Conservation (phyloP, 441 rosid genomes). For the Eutrema salsugineum region DNA sequence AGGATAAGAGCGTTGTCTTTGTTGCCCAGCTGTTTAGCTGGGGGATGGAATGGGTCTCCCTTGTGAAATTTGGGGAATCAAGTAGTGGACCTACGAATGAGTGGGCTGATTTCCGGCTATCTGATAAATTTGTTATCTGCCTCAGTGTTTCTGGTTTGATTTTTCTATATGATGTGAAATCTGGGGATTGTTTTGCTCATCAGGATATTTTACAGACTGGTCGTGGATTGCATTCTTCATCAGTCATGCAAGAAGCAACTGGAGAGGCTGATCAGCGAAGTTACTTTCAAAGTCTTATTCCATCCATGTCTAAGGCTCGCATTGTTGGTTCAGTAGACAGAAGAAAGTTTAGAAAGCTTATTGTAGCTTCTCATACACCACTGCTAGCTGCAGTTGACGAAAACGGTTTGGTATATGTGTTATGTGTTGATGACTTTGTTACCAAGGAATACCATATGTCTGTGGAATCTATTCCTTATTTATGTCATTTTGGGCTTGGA, state of each 20-base stretch:
- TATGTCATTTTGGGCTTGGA: conserved; percentile 61
- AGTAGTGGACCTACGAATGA: conserved; percentile 37
- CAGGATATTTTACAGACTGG: conserved; percentile 56
- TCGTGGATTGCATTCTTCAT: conserved; percentile 41
- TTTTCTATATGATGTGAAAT: conserved; percentile 54
- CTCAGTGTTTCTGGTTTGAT: conserved; percentile 68
- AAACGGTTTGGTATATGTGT: conserved; percentile 61
- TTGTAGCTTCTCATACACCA: conserved; percentile 69
- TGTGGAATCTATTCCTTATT: conserved; percentile 47
- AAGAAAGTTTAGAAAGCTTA: conserved; percentile 73
- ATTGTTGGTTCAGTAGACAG: conserved; percentile 28
- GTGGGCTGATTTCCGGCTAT: conserved; percentile 85
- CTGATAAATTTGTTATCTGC: conserved; percentile 86
- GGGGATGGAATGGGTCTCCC: conserved; percentile 89
- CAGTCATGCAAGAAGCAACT: conserved; percentile 31
- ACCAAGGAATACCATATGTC: conserved; percentile 38
- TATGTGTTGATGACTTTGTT: conserved; percentile 49
- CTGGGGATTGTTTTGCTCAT: conserved; percentile 68
- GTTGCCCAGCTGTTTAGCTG: conserved; percentile 58
- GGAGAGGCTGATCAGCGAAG: conserved; percentile 31
- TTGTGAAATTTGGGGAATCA: conserved; percentile 55
- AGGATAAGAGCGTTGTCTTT: conserved; percentile 44
- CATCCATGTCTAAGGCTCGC: conserved; percentile 31
- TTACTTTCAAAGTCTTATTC: conserved; percentile 33
- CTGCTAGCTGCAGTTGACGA: conserved; percentile 83